Evolutionary conservation across 2,329 filamentous ascomycete species (phyloP).

Genomic region (Laburnicola sp.): DNA sequence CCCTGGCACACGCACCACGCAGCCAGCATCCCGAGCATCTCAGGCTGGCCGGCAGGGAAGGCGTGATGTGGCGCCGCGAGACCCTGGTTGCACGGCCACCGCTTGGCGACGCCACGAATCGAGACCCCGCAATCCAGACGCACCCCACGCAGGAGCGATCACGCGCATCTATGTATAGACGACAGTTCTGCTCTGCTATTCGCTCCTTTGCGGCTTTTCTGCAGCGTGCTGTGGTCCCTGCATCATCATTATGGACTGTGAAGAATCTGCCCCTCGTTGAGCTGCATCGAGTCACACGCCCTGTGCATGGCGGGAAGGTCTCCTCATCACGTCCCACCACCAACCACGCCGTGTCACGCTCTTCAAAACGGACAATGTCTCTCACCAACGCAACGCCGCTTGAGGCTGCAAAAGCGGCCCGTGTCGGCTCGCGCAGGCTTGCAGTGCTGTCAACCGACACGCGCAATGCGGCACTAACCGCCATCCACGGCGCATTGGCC

Average conservation of each 20-base stretch:
- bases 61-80: background rate
- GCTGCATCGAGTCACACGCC: constrained; percentile 33
- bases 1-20: constrained; percentile 12
- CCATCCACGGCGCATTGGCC: constrained; percentile 77
- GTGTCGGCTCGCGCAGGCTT: constrained; percentile 78
- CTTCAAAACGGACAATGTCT: constrained; percentile 62
- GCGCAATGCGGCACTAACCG: constrained; percentile 82
- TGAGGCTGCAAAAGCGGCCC: constrained; percentile 76
- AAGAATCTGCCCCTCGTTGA: constrained; percentile 18
- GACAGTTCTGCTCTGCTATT: constrained; percentile 16
- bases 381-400: constrained; percentile 81
- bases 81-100: constrained; percentile 8
- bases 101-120: constrained; percentile 1
- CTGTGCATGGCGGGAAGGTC: constrained; percentile 14
- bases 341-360: constrained; percentile 1
- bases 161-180: constrained; percentile 29
- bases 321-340: constrained; percentile 5
- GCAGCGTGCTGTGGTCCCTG: constrained; percentile 27
- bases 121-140: constrained; percentile 25
- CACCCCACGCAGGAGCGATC: constrained; percentile 3
- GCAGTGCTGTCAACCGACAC: constrained; percentile 75
- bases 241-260: constrained; percentile 16
- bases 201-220: too few relatives aligned
- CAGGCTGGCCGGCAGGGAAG: background rate
- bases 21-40: constrained; percentile 6